Conservation (phyloP, 2,329 filamentous ascomycete genomes). For the Hysterium pulicare region DNA sequence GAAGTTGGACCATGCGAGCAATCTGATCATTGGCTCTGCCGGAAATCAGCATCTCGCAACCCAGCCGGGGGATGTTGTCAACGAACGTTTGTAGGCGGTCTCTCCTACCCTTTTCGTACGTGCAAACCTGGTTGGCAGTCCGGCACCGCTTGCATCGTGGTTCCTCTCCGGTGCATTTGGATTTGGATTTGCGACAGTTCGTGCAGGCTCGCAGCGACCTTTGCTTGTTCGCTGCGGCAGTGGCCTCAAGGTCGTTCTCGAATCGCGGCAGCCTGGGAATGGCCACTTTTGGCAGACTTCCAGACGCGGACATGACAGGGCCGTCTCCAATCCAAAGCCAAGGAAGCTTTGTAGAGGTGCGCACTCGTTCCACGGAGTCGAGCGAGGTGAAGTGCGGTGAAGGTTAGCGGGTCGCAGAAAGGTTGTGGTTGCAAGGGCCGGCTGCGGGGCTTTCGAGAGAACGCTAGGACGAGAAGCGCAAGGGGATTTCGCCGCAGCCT, state of each 20-base stretch:
- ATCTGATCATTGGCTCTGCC: conserved; percentile 25
- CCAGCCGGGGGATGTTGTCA: too few relatives aligned
- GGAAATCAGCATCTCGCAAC: too few relatives aligned
- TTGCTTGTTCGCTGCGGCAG: conserved; percentile 7
- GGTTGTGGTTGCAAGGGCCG: too few relatives aligned
- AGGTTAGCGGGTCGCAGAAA: too few relatives aligned
- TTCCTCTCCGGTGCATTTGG: conserved; percentile 35
- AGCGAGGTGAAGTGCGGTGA: too few relatives aligned
- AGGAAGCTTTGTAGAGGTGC: too few relatives aligned
- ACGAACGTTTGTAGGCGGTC: conserved; percentile 34
- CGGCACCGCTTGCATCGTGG: conserved; percentile 34
- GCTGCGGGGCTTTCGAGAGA: too few relatives aligned
- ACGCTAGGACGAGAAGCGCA: too few relatives aligned
- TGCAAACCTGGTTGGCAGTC: conserved; percentile 23
- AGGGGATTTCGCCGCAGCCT: too few relatives aligned
- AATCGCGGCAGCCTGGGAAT: neutral
- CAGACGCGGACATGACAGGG: too few relatives aligned
- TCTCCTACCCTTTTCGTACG: conserved; percentile 33
- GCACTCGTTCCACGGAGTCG: too few relatives aligned
- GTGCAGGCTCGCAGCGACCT: conserved; percentile 31
- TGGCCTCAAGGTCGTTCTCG: neutral
- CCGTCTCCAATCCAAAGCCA: too few relatives aligned
- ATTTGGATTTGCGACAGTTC: conserved; percentile 34
- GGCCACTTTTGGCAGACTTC: neutral
- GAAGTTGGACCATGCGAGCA: conserved; percentile 17